Conservation (phyloP, 805 yeast species). For the Saturnispora hagleri region DNA sequence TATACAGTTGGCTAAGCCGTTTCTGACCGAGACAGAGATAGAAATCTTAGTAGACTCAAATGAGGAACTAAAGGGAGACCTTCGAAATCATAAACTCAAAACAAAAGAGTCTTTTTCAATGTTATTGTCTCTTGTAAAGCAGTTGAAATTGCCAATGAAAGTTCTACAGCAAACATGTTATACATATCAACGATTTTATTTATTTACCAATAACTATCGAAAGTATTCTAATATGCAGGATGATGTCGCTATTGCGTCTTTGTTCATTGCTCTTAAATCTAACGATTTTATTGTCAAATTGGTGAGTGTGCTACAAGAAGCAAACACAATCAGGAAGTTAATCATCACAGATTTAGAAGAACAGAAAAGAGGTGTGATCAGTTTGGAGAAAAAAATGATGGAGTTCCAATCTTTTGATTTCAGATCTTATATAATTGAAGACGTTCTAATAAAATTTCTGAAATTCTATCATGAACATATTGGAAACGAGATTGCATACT, state of each 20-base stretch:
- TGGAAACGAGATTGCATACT: constrained; percentile 33
- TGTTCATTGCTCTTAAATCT: constrained; percentile 65
- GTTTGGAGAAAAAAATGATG: constrained; percentile 60
- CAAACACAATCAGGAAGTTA: constrained; percentile 27
- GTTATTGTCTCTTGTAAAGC: constrained; percentile 41
- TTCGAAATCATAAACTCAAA: constrained; percentile 17
- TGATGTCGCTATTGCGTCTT: constrained; percentile 59
- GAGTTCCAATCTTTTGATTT: constrained; percentile 79
- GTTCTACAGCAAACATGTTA: constrained; percentile 64
- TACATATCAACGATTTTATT: constrained; percentile 60
- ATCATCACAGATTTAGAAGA: constrained; percentile 34
- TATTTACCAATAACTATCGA: constrained; percentile 51
- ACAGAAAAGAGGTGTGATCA: constrained; percentile 47
- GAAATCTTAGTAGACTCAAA: constrained; percentile 15
- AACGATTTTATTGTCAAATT: constrained; percentile 79
- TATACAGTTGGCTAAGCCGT: constrained; percentile 30
- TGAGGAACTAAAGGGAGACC: constrained; percentile 15
- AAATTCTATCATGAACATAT: constrained; percentile 30
- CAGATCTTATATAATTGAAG: constrained; percentile 58
- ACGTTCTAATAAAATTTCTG: constrained; percentile 50
- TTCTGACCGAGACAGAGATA: constrained; percentile 23
- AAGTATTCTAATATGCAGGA: constrained; percentile 35
- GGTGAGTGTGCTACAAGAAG: constrained; percentile 48
- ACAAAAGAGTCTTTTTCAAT: constrained; percentile 40
- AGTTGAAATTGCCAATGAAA: constrained; percentile 57